Percentiles rank a stretch among this genome's conserved stretches.
Conservation (phyloP, 495 filamentous ascomycete species). For the Daldinia grandis region DNA sequence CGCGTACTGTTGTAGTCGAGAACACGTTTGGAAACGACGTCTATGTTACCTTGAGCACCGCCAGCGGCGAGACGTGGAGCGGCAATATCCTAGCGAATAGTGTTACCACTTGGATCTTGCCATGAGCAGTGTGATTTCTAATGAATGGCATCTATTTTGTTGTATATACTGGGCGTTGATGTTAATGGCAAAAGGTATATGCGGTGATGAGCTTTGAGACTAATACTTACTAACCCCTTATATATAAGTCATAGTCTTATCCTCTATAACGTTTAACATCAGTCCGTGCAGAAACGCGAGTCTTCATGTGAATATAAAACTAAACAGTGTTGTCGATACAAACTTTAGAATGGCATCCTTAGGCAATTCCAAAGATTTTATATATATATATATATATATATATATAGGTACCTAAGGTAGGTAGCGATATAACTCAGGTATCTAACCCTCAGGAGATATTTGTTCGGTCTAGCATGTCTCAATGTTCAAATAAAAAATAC, state of each 20-base stretch:
- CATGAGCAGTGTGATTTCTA: constrained; percentile 26
- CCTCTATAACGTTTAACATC: too few relatives aligned
- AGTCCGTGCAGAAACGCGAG: not conserved
- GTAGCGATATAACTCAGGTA: too few relatives aligned
- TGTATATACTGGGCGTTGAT: constrained; percentile 1
- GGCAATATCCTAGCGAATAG: constrained; percentile 57
- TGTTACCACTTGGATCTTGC: constrained; percentile 63
- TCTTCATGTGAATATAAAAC: not conserved
- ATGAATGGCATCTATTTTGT: not conserved
- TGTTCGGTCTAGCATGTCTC: too few relatives aligned
- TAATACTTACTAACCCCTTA: too few relatives aligned
- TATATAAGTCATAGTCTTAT: too few relatives aligned
- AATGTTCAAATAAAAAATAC: not conserved
- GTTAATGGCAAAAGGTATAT: not conserved
- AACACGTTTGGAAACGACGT: constrained; percentile 61
- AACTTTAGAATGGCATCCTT: not conserved
- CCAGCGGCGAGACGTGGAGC: constrained; percentile 61
- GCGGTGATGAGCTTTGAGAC: not conserved
- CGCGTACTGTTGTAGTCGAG: constrained; percentile 61
- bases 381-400: too few relatives aligned
- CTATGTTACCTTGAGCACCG: constrained; percentile 54
- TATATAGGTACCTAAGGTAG: too few relatives aligned
- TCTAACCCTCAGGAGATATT: too few relatives aligned
- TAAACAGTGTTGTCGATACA: not conserved
- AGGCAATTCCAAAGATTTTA: not conserved